Evolutionary conservation across 345 rosid species (phyloP), one percentile per base, ranked within the genome.

Genomic region (Gossypium turneri): DNA sequence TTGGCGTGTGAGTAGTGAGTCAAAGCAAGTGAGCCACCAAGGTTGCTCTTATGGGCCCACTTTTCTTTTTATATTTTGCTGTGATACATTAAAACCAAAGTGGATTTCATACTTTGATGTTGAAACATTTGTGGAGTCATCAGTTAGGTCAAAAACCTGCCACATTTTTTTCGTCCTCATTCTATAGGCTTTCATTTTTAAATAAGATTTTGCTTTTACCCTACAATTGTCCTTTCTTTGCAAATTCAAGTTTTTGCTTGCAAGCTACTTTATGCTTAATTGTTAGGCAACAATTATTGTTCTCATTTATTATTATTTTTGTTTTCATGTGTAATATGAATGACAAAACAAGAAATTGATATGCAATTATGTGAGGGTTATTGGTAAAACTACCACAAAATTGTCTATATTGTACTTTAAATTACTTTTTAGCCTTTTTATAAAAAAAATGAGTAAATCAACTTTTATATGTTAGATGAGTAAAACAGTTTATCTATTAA

Each of bases 221-320:
- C 45, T 52, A 52, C 51, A 29, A 17, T 51, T 52, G 73, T 70
- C 73, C 11, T 52, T 52, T 51, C 27, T 52, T 70, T 52, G 47
- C 73, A 52, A 27, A 51, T 51, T 53, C 45, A 70, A 52, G 73
- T 52, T 70, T 48, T 70, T 70, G 73, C 73, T 70, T 70, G 60
- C 73, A 69, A 69, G 59, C 45, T 29, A 69, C 73, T 51, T 69
- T 10, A 25, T 48, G 16, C 47, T 51, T 19, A 51, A 69, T 69
- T 27, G 22, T 50, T 50, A 3, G 24, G 58, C 73, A 25, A 9
- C 73, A 69, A 69, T 69, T 51, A 69, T 69, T 69, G 45, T 16
- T 4, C 16, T 10, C 24, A 16, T 51, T 12, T 2, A 10, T 38
- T 10, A 17, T 38, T 63, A 17, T 2, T 48, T 50, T 27, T 25